Evolutionary conservation across 306 rosid species (phyloP).

Genomic region (Quillaja saponaria): DNA sequence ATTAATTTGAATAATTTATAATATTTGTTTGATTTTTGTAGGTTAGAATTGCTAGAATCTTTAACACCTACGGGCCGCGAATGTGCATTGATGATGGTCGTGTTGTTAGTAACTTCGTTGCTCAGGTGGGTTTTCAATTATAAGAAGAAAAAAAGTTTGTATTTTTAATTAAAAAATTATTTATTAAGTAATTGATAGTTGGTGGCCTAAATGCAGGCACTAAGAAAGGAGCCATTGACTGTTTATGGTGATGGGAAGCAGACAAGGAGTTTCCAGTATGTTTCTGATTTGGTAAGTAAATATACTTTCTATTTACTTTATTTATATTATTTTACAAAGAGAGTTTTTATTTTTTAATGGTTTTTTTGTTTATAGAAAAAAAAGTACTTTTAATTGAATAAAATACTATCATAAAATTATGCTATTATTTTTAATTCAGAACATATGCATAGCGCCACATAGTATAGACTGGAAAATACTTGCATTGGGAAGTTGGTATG

Average conservation of each 20-base stretch:
- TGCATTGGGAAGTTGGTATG: too few relatives aligned
- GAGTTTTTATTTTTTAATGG: too few relatives aligned
- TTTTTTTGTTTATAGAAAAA: too few relatives aligned
- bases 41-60: conserved; percentile 99
- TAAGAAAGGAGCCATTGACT: conserved; percentile 93
- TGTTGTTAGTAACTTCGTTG: conserved; percentile 96
- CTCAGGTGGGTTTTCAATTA: conserved; percentile 53
- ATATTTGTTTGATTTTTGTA: conserved; percentile 19
- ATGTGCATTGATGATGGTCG: conserved; percentile 99
- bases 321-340: too few relatives aligned
- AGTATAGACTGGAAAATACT: too few relatives aligned
- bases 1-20: not conserved
- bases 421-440: too few relatives aligned
- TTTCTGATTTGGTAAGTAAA: conserved; percentile 85
- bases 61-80: conserved; percentile 95
- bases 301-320: conserved; percentile 1
- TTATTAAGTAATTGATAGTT: too few relatives aligned
- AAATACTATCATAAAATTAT: too few relatives aligned
- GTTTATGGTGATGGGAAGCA: conserved; percentile 99
- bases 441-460: too few relatives aligned
- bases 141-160: too few relatives aligned
- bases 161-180: not conserved
- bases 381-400: too few relatives aligned
- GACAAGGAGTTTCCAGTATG: conserved; percentile 98
- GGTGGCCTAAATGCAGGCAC: conserved; percentile 57